Base-by-base conservation (phyloP, 2,329 filamentous ascomycete genomes). In the Diplodia mutila region DNA sequence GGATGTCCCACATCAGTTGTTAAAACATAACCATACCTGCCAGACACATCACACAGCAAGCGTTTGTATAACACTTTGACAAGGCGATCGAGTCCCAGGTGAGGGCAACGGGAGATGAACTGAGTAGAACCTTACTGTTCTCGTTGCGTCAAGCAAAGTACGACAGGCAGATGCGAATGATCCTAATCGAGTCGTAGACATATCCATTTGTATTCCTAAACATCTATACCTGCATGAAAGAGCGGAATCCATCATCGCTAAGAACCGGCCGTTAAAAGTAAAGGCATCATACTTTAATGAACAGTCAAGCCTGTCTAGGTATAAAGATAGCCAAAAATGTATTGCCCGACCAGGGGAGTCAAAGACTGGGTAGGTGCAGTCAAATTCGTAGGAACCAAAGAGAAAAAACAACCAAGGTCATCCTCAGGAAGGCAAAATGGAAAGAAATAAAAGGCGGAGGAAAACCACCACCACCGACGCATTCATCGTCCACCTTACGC, bases 401-500 rank as follows among this genome's bases (percentile, higher is more conserved):
- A n/a, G n/a, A n/a, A n/a, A n/a, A n/a, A n/a, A n/a, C 2, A 14
- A 42, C 14, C 5, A 4, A 18, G 16, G 39, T 18, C 39, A 42
- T 42, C 39, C 42, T 18, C 6, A 46, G 9, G 18, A n/a, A 16
- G 18, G 42, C 8, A 12, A n/a, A 46, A 46, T 8, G 42, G 9
- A 3, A 46, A 46, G n/a, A 8, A 3, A 21, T 3, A 46, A 46
- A 46, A 8, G 5, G 3, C 42, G 18, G n/a, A 46, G 18, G n/a
- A n/a, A 46, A n/a, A 42, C 39, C 16, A 42, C 14, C 16, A 42
- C 18, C n/a, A 46, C n/a, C n/a, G 3, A 46, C 51, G 16, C 3
- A 23, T 8, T 34, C 53, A 8, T 8, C 29, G 29, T 32, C 29
- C 8, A 8, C 29, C 8, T 8, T 34, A 77, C 66, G 73, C 73